Evolutionary conservation across 495 filamentous ascomycete genomes (phyloP), one percentile per base, ranked within the genome.

Genomic region (Talaromyces wortmannii): DNA sequence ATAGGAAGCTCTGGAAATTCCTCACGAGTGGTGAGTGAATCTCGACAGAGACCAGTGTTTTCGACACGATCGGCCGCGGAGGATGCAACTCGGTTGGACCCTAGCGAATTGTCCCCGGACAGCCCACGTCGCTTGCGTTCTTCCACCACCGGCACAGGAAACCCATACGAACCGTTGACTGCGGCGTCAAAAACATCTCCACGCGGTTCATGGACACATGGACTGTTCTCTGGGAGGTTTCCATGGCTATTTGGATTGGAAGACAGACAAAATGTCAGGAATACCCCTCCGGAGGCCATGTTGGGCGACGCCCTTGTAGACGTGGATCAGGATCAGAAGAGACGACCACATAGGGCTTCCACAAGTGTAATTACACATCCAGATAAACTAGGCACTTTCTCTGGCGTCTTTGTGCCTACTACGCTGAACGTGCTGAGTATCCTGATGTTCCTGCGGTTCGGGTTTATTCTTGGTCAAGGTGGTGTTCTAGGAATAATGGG

Each of bases 341-440:
- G 31, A 30, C 52, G 52, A 31, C 7, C 5, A 2, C 52, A 54
- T 40, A 40, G 46, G 15, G 13, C 42, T 54, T 17, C 50, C 60
- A 18, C 54, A 57, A 72, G 80, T 48, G 67, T 76, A 18, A 61
- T 73, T 48, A 81, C 82, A 31, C 74, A 72, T 45, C 61, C 72
- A 3, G 74, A 73, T 56, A 92, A 90, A 65, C 77, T 92, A 52
- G 85, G 87, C 13, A 83, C 83, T 4, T 85, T 88, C 62, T 86
- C 87, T 8, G 88, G 88, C 7, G 90, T 94, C 42, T 95, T 91
- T 65, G 86, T 94, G 17, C 90, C 90, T 18, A 91, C 89, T 6
- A 90, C 83, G 47, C 70, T 94, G 60, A 95, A 95, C 68, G 89
- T 95, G n/a, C 71, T 95, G 48, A 92, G 89, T 58, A 95, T 95